Evolutionary conservation across 371 early-diverging fungal species (phyloP), one percentile per base, ranked within the genome.

Genomic region (Rhizopus arrhizus): DNA sequence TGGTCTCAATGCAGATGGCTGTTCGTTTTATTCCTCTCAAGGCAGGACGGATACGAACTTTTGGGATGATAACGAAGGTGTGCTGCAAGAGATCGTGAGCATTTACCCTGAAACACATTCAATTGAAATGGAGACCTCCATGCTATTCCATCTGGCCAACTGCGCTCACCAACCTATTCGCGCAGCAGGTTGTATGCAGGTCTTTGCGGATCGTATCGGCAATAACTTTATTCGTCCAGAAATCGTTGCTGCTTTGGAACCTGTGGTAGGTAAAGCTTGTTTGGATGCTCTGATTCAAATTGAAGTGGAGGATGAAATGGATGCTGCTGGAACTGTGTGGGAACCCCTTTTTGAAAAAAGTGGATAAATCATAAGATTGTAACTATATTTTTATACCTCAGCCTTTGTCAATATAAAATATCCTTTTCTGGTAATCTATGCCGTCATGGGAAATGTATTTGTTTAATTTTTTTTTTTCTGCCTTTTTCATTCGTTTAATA

Each of bases 111-210:
- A 78, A 12, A 85, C 86, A 0, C 70, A 82, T 53, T 90, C 90
- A 0, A 70, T 96, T 16, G 96, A 97, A 73, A 97, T 97, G 98
- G 98, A 97, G 73, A 86, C 89, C 0, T 91, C 86, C 55, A 87
- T 86, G 84, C 66, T 97, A 41, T 89, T 90, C 76, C 96, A 96
- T 65, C 68, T 96, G 36, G 95, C 96, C 12, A 66, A 68, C 38
- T 75, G 81, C 34, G 73, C 81, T 15, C 69, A 69, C 3, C 61
- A 55, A 28, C 67, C 75, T 2, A 88, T 96, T 49, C 79, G 82
- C 4, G 92, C 93, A 0, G 89, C 92, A 28, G 94, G 91, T 15
- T 87, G 90, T 33, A 85, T 91, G 75, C 91, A 95, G 81, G 89
- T 94, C 8, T 94, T 93, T 74, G 91, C 91, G 4, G 89, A 93